phyloP scores from a whole-genome alignment of 108 stramenopile species.

The Stephanodiscus minutulus region DNA sequence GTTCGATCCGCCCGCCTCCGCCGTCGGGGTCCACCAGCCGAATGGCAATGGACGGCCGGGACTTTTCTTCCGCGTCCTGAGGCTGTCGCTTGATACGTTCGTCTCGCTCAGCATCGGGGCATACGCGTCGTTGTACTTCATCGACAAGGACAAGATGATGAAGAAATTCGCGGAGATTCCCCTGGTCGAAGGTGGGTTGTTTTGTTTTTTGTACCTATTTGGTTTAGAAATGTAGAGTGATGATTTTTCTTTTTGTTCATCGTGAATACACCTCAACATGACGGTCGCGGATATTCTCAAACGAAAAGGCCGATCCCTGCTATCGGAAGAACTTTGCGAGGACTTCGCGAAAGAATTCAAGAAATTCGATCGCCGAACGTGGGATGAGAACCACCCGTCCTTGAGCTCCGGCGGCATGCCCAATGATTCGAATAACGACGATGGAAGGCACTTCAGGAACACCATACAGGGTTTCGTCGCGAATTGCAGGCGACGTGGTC shows the following conservation, averaged over 20 bases:
- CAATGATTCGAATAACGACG: not conserved
- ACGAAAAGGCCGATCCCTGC: conserved; percentile 27
- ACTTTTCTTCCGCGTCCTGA: conserved; percentile 25
- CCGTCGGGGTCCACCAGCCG: not conserved
- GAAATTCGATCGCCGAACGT: conserved; percentile 25
- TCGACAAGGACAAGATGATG: conserved; percentile 40
- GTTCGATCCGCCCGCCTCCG: conserved; percentile 22
- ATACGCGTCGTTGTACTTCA: conserved; percentile 36
- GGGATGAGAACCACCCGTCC: conserved; percentile 40
- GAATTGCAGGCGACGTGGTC: conserved; percentile 38
- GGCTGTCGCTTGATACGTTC: conserved; percentile 38
- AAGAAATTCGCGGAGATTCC: conserved; percentile 31
- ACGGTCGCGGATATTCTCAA: not conserved
- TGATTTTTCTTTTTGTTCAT: not conserved
- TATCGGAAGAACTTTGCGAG: conserved; percentile 41
- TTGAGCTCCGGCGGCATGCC: conserved; percentile 16
- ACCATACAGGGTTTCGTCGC: conserved; percentile 42
- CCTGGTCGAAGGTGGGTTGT: conserved; percentile 25
- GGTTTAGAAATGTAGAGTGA: not conserved
- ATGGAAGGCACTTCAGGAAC: conserved; percentile 14
- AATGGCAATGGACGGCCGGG: conserved; percentile 16
- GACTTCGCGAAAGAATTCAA: conserved; percentile 40
- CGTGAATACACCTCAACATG: not conserved
- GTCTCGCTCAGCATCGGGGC: conserved; percentile 44
- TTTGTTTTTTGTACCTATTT: not conserved